Base-by-base conservation (phyloP, 176 grass and related monocot genomes). In the Calamus simplicifolius region DNA sequence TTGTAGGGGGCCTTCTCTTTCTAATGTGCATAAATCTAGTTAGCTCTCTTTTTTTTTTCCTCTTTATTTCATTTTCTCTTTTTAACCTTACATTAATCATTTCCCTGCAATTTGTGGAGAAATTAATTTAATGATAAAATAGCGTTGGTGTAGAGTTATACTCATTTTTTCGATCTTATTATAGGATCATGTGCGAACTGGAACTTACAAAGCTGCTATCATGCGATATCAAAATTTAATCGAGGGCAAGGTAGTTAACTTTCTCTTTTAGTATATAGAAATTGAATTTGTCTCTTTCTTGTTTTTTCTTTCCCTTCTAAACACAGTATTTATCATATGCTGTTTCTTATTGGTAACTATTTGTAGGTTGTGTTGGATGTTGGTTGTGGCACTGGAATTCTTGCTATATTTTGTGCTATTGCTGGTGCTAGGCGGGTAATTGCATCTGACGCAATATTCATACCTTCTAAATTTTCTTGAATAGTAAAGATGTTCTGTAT, bases 281-380 rank as follows among this genome's bases (percentile, higher is more conserved):
- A 35, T 28, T 66, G 50, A 19, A 25, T 38, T 71, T 77, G 63
- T 51, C 27, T 54, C 63, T 43, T 43, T 29, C 28, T 29, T 2
- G 12, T 12, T 38, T 12, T 38, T 12, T 2, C 21, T 1, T 23
- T 23, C 66, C 21, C 21, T 23, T 23, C 66, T 54, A 59, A 51
- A 38, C 3, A 52, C 35, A 29, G 19, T 38, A 53, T 16, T 19
- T 85, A 57, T 67, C 3, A 17, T 59, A 26, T 27, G 49, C n/a
- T 16, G 1, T 70, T 8, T 17, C 17, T 3, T 55, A 56, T 6
- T 23, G 62, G 59, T 76, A 48, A 14, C 16, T 68, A 59, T 57
- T 65, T 81, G 51, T 78, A 98, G 93, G 88, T 98, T 56, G 88
- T 98, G 25, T 70, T 98, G 80, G 93, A 98, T 92, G 93, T 98